These are phyloP conservation scores for Paraglomus occultum DNA, from an alignment of 192 early-diverging fungal genomes.

Conservation along the genomic window DNA sequence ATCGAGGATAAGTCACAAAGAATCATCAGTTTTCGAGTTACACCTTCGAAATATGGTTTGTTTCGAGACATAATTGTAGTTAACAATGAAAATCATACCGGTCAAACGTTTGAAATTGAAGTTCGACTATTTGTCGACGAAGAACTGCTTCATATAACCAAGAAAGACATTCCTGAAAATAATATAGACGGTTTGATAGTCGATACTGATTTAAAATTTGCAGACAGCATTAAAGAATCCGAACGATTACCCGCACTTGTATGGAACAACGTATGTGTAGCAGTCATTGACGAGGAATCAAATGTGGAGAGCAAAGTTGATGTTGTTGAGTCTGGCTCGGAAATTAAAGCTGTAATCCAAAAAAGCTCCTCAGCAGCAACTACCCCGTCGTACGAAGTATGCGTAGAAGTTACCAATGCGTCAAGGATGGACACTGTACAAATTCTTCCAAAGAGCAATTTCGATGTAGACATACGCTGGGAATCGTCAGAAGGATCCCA, in stretches of 20 bases:
- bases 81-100: conserved; percentile 68
- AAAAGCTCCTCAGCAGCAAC: conserved; percentile 10
- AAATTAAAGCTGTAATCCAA: conserved; percentile 27
- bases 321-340: not conserved
- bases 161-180: conserved; percentile 32
- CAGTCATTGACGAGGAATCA: not conserved
- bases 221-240: not conserved
- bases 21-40: conserved; percentile 59
- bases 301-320: not conserved
- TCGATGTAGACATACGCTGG: conserved; percentile 34
- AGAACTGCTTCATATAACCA: conserved; percentile 35
- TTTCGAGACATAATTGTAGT: conserved; percentile 61
- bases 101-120: conserved; percentile 60
- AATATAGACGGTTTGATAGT: conserved; percentile 28
- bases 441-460: conserved; percentile 32
- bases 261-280: conserved; percentile 16
- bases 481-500: conserved; percentile 26
- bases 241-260: conserved; percentile 11
- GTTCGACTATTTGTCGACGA: conserved; percentile 70
- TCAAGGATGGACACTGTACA: conserved; percentile 26
- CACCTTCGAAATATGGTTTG: conserved; percentile 55
- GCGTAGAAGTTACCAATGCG: conserved; percentile 21
- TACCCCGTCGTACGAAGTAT: conserved; percentile 24
- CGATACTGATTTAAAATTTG: too few relatives aligned
- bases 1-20: conserved; percentile 37